Evolutionary conservation across 2,329 filamentous ascomycete species (phyloP).

Genomic region (Cryphonectria parasitica): DNA sequence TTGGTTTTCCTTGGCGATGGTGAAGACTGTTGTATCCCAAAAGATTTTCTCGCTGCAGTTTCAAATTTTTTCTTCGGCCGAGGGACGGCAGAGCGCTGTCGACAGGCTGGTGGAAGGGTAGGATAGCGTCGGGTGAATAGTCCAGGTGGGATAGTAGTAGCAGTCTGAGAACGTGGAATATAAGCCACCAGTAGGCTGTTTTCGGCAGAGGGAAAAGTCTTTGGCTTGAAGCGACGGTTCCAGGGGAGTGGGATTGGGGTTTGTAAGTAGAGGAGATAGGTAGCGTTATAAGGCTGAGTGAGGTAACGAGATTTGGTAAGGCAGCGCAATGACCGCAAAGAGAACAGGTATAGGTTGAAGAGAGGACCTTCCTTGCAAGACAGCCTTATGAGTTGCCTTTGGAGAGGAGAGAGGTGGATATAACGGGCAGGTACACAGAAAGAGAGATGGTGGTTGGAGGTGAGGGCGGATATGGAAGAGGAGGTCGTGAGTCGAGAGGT

Average conservation of each 20-base stretch:
- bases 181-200: background rate
- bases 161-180: background rate
- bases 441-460: background rate
- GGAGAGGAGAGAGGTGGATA: background rate
- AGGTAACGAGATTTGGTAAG: conserved; percentile 40
- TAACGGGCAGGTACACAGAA: background rate
- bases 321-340: conserved; percentile 37
- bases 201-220: conserved; percentile 2
- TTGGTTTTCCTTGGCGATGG: background rate
- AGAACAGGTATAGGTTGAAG: background rate
- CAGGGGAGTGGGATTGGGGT: background rate
- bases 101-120: background rate
- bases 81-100: background rate
- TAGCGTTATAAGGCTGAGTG: conserved; percentile 7
- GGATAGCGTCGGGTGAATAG: background rate
- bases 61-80: background rate
- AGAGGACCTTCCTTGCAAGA: background rate
- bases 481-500: conserved; percentile 20
- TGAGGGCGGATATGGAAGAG: conserved; percentile 42
- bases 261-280: background rate
- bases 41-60: background rate
- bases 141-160: background rate
- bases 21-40: background rate
- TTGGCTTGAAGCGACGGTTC: background rate
- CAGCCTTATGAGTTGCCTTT: background rate